Conservation (phyloP, 441 rosid genomes). For the Eugenia klotzschiana region DNA sequence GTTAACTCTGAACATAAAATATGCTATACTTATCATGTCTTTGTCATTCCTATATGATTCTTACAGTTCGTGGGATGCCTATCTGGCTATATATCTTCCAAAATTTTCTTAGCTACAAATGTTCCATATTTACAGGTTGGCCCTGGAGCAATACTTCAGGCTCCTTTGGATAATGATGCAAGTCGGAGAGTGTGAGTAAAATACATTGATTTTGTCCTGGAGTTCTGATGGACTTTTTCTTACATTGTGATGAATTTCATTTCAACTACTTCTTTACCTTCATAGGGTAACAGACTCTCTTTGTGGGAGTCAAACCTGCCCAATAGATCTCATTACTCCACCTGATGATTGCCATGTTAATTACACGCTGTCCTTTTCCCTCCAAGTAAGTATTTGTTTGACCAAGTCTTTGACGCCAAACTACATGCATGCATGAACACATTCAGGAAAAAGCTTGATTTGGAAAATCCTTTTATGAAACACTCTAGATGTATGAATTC, state of each 20-base stretch:
- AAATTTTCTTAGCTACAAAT: neutral
- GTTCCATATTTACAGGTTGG: constrained; percentile 53
- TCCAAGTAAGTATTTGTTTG: constrained; percentile 46
- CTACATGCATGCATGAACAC: neutral
- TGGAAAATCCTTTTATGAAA: neutral
- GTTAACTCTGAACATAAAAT: neutral
- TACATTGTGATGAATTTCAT: neutral
- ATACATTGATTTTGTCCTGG: constrained; percentile 12
- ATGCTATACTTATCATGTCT: neutral
- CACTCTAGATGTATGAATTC: neutral
- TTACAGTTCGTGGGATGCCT: neutral
- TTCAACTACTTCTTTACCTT: constrained; percentile 2
- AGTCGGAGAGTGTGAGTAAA: constrained; percentile 78
- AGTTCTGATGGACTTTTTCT: neutral
- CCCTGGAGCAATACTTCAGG: constrained; percentile 77
- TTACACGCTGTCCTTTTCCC: constrained; percentile 78
- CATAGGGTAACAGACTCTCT: constrained; percentile 64
- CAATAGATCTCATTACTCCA: constrained; percentile 79
- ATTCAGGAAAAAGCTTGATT: neutral
- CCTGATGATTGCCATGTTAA: constrained; percentile 99
- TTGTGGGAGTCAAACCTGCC: constrained; percentile 75
- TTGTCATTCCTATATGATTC: neutral
- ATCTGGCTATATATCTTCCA: neutral
- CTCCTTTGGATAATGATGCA: constrained; percentile 64
- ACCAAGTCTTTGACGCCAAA: constrained; percentile 1